Evolutionary conservation across 495 filamentous ascomycete genomes (phyloP), one percentile per base, ranked within the genome.

Genomic region (Daldinia vernicosa): DNA sequence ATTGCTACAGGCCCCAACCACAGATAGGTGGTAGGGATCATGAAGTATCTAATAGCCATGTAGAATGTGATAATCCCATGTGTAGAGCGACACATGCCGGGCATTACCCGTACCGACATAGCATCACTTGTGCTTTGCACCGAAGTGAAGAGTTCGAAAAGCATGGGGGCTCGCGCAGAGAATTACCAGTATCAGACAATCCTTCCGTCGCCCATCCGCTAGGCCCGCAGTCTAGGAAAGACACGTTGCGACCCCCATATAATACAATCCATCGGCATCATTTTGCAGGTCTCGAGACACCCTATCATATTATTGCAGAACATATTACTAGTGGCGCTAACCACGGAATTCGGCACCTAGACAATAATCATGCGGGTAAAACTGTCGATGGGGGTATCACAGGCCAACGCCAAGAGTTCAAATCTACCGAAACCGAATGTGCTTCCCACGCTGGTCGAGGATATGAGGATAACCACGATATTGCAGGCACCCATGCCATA

Each of bases 51-150:
- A 39, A 19, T 59, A 52, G 26, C 54, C 40, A 40, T 15, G 50
- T 60, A 19, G 74, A 75, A 30, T 80, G 76, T 63, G 73, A 71
- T 32, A 67, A 77, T 60, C 70, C 74, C 0, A 69, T 64, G 50
- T 78, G 76, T 45, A 75, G 68, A 53, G 67, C 80, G 39, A 78
- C 71, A 32, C 76, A 81, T 62, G 51, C 60, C 5, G 75, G 76
- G 3, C 74, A 79, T 67, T 71, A 77, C 56, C 77, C 76, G 6
- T 77, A 74, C 65, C 71, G 76, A 12, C 77, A 78, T 62, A 72
- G 71, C 27, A 66, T 72, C 37, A 63, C 68, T 11, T 81, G 73
- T 55, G 53, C 58, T 19, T 57, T 64, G 35, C 30, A 62, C 62
- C 69, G 71, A 59, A 66, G 61, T 60, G 73, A 77, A 40, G 72